Evolutionary conservation across 1,284 basidiomycete genomes (phyloP), one percentile per base, ranked within the genome.

Genomic region (Rhodotorula mucilaginosa): DNA sequence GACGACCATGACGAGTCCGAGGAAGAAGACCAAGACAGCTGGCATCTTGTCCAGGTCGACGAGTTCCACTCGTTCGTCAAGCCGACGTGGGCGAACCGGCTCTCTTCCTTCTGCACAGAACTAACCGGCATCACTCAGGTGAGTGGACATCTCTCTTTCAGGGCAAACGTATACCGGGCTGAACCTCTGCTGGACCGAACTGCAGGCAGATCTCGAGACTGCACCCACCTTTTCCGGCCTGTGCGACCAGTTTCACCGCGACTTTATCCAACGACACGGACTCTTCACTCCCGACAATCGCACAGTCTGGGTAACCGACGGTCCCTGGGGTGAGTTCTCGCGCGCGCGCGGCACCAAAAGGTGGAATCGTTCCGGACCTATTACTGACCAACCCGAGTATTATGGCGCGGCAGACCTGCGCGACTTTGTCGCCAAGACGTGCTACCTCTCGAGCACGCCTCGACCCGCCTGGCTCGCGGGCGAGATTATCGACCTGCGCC

Each of bases 91-190:
- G 84, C 86, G 61, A 93, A 94, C 0, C 83, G 81, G 61, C 84
- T 99, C 15, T 89, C 90, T 21, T 82, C 86, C 26, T 99, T 97
- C 80, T 98, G 95, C 81, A 91, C 85, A 6, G 81, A 87, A 48
- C 84, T 99, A 62, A 99, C 96, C 8, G 93, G 94, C 21, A 94
- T 99, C 69, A 89, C 88, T 19, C 95, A 98, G 85, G 92, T 93
- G 72, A 72, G 85, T 82, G 46, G n/a, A 15, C 52, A 54, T 34
- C 34, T 34, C 34, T 34, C 34, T 34, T 34, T 34, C 34, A 34
- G 34, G 34, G 34, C 34, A 34, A 34, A 34, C 34, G 6, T 26
- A 26, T 26, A 19, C 16, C n/a, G n/a, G 5, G 19, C 19, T 65
- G 48, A 31, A 63, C 60, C 19, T n/a, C 19, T 39, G 47, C 72